Conservation (phyloP, 306 rosid genomes). For the Urtica urens region DNA sequence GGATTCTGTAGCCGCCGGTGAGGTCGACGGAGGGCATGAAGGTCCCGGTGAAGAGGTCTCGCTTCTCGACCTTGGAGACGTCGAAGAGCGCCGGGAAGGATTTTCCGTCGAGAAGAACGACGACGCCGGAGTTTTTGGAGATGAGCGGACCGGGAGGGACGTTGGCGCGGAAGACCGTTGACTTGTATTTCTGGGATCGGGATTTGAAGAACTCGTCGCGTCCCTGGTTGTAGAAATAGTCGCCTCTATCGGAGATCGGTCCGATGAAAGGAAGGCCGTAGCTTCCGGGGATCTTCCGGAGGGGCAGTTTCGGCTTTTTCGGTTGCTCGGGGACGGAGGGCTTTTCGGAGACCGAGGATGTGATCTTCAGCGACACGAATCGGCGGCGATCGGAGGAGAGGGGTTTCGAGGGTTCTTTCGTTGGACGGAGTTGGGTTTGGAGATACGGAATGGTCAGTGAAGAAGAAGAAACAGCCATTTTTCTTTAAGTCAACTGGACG, state of each 20-base stretch:
- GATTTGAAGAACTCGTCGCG: slow-evolving; percentile 51
- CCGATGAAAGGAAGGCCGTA: slow-evolving; percentile 65
- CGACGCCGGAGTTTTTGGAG: slow-evolving; percentile 40
- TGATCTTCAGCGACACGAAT: slow-evolving; percentile 12
- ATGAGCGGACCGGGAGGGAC: slow-evolving; percentile 87
- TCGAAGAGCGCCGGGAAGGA: slow-evolving; percentile 77
- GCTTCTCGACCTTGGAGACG: slow-evolving; percentile 57
- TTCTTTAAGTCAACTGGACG: too few species aligned
- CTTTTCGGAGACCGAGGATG: slow-evolving; percentile 40
- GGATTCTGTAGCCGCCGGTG: slow-evolving; percentile 79
- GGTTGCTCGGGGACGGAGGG: slow-evolving; percentile 20
- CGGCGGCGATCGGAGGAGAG: neutral
- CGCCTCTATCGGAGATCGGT: slow-evolving; percentile 52
- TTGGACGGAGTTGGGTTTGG: slow-evolving; percentile 19
- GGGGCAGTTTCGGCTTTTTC: slow-evolving; percentile 24
- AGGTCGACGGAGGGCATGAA: slow-evolving; percentile 67
- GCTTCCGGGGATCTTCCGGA: slow-evolving; percentile 60
- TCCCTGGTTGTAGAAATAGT: slow-evolving; percentile 74
- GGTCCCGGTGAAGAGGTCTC: slow-evolving; percentile 71
- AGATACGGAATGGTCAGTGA: slow-evolving; percentile 22
- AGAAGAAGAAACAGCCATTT: slow-evolving; percentile 38
- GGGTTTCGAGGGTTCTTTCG: neutral
- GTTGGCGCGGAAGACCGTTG: slow-evolving; percentile 73
- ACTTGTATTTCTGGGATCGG: slow-evolving; percentile 40
- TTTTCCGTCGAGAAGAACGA: slow-evolving; percentile 71